Evolutionary conservation across 1,139 yeast genomes (phyloP), one percentile per base, ranked within the genome.

Genomic region (Yamadazyma conglobata): DNA sequence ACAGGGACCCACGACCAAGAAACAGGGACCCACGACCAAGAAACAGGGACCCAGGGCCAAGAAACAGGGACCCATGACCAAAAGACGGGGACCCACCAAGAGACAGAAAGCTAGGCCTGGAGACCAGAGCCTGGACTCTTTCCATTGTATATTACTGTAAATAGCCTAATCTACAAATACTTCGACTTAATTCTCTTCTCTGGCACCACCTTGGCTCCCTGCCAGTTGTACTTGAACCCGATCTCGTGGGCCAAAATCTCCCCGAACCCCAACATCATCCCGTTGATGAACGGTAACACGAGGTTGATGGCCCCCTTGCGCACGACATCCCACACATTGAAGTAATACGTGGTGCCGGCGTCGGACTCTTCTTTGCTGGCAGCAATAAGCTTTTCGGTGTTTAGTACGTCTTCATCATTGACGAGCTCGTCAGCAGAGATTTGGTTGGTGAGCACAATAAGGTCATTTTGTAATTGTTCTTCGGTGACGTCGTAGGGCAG

Each of bases 241-340:
- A 89, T 63, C 52, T 91, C 97, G 53, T 89, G 96, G 10, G 97
- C 98, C 43, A 86, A 66, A 15, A 91, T 81, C 60, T 91, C 98
- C 1, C 98, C 98, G 56, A 89, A 87, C 0, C 98, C 98, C 38
- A 91, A 72, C 95, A 89, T 89, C 63, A 91, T 67, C 8, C 98
- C 98, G 52, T 91, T 91, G 40, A 91, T 66, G 49, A 91, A 88
- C 3, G 98, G 98, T 30, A 91, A 62, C 4, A 88, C 56, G 45
- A 89, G 59, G 47, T 91, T 89, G 42, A 91, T 79, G 3, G 88
- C 76, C 13, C 81, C 66, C 22, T 70, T 67, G 33, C 64, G 58
- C 24, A 74, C 30, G 21, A 74, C 54, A 4, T 54, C 55, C 63
- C 66, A 63, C 13, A 60, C 32, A 30, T 44, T 46, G 24, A 52